Base-by-base conservation (phyloP, 2,329 filamentous ascomycete species). In the Beauveria medogensis region DNA sequence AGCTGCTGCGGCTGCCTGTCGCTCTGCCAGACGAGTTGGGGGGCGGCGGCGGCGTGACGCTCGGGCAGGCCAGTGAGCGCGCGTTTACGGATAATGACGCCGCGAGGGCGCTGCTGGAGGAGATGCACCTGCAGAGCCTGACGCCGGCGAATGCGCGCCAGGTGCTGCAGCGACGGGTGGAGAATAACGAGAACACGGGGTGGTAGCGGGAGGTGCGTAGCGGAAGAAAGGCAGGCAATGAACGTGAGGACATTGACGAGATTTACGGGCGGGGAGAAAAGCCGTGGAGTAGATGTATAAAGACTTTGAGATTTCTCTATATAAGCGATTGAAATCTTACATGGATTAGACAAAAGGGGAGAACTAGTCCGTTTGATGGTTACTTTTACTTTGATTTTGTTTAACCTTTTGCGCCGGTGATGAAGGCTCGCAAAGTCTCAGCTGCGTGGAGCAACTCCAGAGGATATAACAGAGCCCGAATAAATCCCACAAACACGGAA, bases 101-200 rank as follows among this genome's bases (percentile, higher is more conserved):
- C 67, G 84, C 82, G 24, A 82, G 82, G 69, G 79, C 78, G 68
- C 78, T 85, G 43, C 71, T 92, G 22, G 83, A 86, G 62, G 80
- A 83, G 66, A 70, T 92, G 63, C 82, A 80, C 0, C 72, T 91
- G 22, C 79, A 82, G 54, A 75, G 78, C 24, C 67, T 92, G 65
- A 85, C 80, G 6, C 86, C 88, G 57, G 78, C 78, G 22, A 86
- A 87, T 65, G 88, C 88, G 14, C 80, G 89, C 65, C 77, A 82
- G 61, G 84, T 92, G 59, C 69, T 92, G 69, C 80, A 86, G 72
- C 79, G 82, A 64, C 79, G 89, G 65, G 82, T 91, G 0, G 89
- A 92, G 70, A 83, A 79, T 62, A 79, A 75, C 41, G 79, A 81
- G 63, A 74, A 74, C 34, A 69, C 75, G 7, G 73, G 72, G 5